Conservation (phyloP, 352 stramenopile species). For the Pythium dissotocum region DNA sequence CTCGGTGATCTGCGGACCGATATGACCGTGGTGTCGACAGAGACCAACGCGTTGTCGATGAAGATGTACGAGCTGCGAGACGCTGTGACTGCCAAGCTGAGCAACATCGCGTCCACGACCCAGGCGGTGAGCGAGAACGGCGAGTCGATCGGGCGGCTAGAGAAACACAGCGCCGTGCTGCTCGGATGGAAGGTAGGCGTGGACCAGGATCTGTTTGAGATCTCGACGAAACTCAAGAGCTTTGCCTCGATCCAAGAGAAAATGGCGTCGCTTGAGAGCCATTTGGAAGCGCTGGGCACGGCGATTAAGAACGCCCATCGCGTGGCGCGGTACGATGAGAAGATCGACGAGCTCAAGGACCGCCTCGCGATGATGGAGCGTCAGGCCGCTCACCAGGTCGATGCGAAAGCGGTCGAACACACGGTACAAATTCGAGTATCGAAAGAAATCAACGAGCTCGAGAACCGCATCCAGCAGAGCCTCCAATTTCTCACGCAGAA, state of each 20-base stretch:
- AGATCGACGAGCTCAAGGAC: slow-evolving; percentile 57
- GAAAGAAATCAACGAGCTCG: slow-evolving; percentile 73
- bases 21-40: slow-evolving; percentile 46
- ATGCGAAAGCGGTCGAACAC: slow-evolving; percentile 71
- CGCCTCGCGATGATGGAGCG: slow-evolving; percentile 53
- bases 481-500: slow-evolving; percentile 64
- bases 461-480: slow-evolving; percentile 59
- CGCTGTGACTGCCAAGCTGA: slow-evolving; percentile 39
- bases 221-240: slow-evolving; percentile 55
- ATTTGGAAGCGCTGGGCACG: slow-evolving; percentile 51
- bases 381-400: slow-evolving; percentile 48
- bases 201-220: slow-evolving; percentile 62
- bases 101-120: slow-evolving; percentile 26
- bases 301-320: slow-evolving; percentile 35
- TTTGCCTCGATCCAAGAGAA: slow-evolving; percentile 55
- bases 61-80: slow-evolving; percentile 61
- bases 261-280: slow-evolving; percentile 55
- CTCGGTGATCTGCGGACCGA: slow-evolving; percentile 62
- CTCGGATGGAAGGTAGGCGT: slow-evolving; percentile 63
- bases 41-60: slow-evolving; percentile 39
- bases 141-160: slow-evolving; percentile 63
- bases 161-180: slow-evolving; percentile 69
- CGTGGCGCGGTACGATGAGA: slow-evolving; percentile 53
- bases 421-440: slow-evolving; percentile 62
- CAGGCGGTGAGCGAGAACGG: slow-evolving; percentile 43